Conservation (phyloP, 192 early-diverging fungal species). For the Podila verticillata region DNA sequence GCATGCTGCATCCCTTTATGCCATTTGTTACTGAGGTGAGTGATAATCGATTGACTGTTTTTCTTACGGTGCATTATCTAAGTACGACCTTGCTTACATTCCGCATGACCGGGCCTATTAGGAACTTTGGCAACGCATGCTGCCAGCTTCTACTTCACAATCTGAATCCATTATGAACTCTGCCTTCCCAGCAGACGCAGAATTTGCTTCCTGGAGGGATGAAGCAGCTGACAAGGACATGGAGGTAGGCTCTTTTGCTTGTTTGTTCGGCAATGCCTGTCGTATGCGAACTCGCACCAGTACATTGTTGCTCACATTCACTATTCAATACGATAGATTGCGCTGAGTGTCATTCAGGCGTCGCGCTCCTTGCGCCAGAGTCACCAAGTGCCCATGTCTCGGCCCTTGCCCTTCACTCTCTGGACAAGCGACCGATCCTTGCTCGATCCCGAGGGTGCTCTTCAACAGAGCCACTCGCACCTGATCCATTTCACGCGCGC, state of each 20-base stretch:
- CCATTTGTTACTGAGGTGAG: constrained; percentile 95
- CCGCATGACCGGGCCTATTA: constrained; percentile 3
- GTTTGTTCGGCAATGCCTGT: not conserved
- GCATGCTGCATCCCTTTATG: constrained; percentile 96
- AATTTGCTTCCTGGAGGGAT: constrained; percentile 48
- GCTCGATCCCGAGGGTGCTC: constrained; percentile 28
- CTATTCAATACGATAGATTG: constrained; percentile 23
- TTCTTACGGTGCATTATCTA: not conserved
- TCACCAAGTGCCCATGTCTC: constrained; percentile 56
- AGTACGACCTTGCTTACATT: too few relatives aligned
- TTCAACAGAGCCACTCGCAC: constrained; percentile 16
- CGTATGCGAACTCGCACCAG: not conserved
- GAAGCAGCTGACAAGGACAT: constrained; percentile 57
- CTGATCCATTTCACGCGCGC: constrained; percentile 35
- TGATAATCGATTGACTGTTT: not conserved
- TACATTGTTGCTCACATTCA: too few relatives aligned
- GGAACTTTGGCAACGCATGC: constrained; percentile 66
- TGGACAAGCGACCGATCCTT: constrained; percentile 47
- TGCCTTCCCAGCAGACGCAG: constrained; percentile 47
- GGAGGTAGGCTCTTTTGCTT: constrained; percentile 33
- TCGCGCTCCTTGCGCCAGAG: constrained; percentile 63
- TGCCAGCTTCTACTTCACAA: constrained; percentile 2
- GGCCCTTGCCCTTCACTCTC: constrained; percentile 58
- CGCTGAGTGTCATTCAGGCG: constrained; percentile 60
- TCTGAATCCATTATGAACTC: constrained; percentile 59